Evolutionary conservation across 371 early-diverging fungal genomes (phyloP).

Genomic region (Chytridium lagenaria): DNA sequence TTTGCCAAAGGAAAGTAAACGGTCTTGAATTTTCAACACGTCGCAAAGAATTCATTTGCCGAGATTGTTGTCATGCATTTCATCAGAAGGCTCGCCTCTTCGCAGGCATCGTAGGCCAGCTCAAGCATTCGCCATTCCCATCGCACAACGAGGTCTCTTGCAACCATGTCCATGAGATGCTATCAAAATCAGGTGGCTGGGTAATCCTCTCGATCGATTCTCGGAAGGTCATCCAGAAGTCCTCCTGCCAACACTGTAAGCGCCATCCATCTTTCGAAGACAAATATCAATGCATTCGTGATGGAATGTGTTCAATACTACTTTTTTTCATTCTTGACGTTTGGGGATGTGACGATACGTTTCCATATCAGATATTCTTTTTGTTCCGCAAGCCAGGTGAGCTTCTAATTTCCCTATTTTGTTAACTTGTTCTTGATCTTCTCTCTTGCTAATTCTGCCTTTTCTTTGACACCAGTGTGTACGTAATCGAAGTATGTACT

Average conservation of each 20-base stretch:
- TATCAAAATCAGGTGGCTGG: not conserved
- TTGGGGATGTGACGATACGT: not conserved
- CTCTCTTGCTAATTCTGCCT: no score
- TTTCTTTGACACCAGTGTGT: conserved; percentile 98
- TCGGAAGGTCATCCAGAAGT: not conserved
- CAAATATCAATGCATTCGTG: not conserved
- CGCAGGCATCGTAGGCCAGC: not conserved
- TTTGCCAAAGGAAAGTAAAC: no score
- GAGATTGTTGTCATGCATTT: not conserved
- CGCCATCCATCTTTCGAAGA: not conserved
- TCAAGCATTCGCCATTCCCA: not conserved
- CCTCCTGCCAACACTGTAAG: not conserved
- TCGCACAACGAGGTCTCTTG: not conserved
- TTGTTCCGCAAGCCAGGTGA: no score
- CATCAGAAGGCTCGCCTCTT: not conserved
- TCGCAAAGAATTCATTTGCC: no score
- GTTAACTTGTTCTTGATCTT: no score
- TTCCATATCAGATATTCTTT: not conserved
- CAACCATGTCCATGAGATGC: not conserved
- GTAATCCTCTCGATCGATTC: not conserved
- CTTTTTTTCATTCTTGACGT: not conserved
- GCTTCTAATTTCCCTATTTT: no score
- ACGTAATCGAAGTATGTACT: conserved; percentile 65
- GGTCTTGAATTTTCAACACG: no score
- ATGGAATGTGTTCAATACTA: not conserved